Evolutionary conservation across 352 stramenopile genomes (phyloP), one percentile per base, ranked within the genome.

Genomic region (Phytophthora tentaculata): DNA sequence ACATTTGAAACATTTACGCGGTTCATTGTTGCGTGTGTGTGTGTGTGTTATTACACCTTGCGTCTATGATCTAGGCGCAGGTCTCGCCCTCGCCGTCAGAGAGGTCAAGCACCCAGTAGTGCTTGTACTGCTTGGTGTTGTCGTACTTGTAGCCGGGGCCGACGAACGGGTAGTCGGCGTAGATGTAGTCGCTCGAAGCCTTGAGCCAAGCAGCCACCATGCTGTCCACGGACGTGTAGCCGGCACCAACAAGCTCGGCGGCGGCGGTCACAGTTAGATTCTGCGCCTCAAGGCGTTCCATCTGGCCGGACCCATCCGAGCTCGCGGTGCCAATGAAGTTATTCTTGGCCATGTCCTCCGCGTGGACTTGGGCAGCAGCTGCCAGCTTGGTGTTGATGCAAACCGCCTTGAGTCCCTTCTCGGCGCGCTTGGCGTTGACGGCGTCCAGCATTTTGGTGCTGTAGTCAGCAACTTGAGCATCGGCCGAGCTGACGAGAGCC

Each of bases 381-480:
- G 63, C 61, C 14, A 79, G 23, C 56, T 76, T 79, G 61, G 49
- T 61, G 75, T 83, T 86, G 62, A 83, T 71, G 51, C 78, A 86
- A 22, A 85, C 52, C 2, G 57, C 47, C 6, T 17, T 32, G 24
- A 83, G 70, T 0, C 70, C 70, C 22, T 73, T 73, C 24, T 73
- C 70, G 24, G 69, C 51, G 20, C 78, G 78, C 59, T 79, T 80
- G 39, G 53, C 51, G 67, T 86, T 86, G 50, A 86, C 62, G 10
- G 66, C 61, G 7, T 47, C 48, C 14, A 81, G 58, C 35, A 85
- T 53, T 29, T 81, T 71, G 29, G 59, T 58, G 59, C 65, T 77
- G 59, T 74, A 79, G 61, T 79, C 71, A 35, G 70, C 54, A 14
- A 75, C 65, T 37, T 83, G 75, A 26, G 58, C 67, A 51, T 70